Evolutionary conservation across 495 filamentous ascomycete genomes (phyloP).

Genomic region (Tuber borchii): DNA sequence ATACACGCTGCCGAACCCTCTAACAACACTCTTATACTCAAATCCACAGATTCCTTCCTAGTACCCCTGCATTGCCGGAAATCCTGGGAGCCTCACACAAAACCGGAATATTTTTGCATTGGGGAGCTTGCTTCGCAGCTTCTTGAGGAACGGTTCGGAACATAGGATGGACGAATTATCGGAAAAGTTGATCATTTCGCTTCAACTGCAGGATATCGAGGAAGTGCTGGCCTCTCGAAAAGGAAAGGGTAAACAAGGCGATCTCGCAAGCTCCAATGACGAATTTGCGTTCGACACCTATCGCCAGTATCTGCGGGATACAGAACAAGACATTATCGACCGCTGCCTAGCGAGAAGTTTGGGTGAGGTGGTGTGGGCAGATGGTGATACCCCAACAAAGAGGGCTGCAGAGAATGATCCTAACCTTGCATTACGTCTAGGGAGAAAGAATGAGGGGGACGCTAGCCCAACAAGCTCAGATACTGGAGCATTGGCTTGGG

Average conservation of each 20-base stretch:
- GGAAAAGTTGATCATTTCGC: slow-evolving; percentile 15
- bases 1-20: neutral
- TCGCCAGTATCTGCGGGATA: slow-evolving; percentile 15
- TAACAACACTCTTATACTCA: neutral
- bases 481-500: neutral
- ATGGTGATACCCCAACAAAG: too few species aligned
- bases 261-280: slow-evolving; percentile 14
- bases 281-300: slow-evolving; percentile 25
- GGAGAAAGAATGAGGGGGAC: neutral
- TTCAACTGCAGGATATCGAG: slow-evolving; percentile 27
- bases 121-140: neutral
- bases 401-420: too few species aligned
- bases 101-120: neutral
- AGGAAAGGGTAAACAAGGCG: slow-evolving; percentile 26
- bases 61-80: neutral
- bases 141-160: neutral
- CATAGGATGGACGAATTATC: slow-evolving; percentile 19
- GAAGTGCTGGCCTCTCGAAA: slow-evolving; percentile 13
- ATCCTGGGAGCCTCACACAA: neutral
- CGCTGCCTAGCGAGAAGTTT: slow-evolving; percentile 21
- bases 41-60: neutral
- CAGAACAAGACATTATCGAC: slow-evolving; percentile 12
- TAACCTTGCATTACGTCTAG: too few species aligned
- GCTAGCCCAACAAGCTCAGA: neutral
- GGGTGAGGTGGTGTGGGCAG: neutral